These are phyloP conservation scores for Suhomyces kilbournensis DNA, from an alignment of 805 yeast species.

Conservation along the genomic window DNA sequence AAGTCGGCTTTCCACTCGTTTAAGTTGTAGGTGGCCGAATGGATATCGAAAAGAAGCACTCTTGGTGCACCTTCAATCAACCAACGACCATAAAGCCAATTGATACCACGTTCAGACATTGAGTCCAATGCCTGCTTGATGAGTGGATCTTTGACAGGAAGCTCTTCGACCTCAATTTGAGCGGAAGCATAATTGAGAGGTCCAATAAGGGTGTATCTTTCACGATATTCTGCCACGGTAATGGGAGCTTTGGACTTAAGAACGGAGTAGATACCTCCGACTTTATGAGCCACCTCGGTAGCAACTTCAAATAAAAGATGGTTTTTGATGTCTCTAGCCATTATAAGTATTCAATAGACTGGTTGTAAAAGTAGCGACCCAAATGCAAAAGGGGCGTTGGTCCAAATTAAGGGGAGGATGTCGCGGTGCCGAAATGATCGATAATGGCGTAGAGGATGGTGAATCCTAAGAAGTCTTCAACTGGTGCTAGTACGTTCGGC, in stretches of 20 bases:
- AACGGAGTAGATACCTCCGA: slow-evolving; percentile 97
- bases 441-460: not conserved
- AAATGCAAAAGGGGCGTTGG: not conserved
- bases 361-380: not conserved
- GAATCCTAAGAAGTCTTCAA: not conserved
- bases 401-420: not conserved
- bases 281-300: slow-evolving; percentile 96
- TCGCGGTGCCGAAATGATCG: not conserved
- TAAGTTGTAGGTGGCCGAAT: slow-evolving; percentile 63
- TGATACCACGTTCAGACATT: slow-evolving; percentile 80
- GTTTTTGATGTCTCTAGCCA: slow-evolving; percentile 83
- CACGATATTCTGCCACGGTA: slow-evolving; percentile 88
- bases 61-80: slow-evolving; percentile 96
- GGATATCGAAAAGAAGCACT: slow-evolving; percentile 82
- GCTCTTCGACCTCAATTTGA: slow-evolving; percentile 77
- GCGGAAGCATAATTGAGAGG: slow-evolving; percentile 75
- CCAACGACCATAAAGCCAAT: slow-evolving; percentile 91
- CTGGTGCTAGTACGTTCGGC: not conserved
- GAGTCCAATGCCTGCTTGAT: slow-evolving; percentile 65
- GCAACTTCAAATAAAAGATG: slow-evolving; percentile 91
- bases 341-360: slow-evolving; percentile 15
- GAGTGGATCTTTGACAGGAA: slow-evolving; percentile 53
- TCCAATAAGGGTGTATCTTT: slow-evolving; percentile 82
- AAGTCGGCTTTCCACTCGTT: slow-evolving; percentile 94
- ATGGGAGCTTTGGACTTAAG: slow-evolving; percentile 95